Base-by-base conservation (phyloP, 768 basidiomycete genomes). In the Leccinum fibrillosum region DNA sequence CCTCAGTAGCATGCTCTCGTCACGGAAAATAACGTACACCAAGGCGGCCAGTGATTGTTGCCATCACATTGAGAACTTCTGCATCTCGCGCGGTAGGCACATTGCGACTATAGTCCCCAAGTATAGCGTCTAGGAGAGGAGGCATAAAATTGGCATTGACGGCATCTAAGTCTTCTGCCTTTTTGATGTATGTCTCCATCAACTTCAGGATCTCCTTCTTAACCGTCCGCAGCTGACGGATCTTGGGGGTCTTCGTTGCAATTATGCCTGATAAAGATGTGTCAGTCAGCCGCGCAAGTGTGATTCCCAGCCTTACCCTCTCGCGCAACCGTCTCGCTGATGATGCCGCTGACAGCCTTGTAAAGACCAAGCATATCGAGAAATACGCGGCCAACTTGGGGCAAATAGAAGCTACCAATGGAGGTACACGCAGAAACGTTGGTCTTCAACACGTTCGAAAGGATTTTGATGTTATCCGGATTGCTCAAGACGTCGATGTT, bases 171-270 rank as follows among this genome's bases (percentile, higher is more conserved):
- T 99, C 96, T 73, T 98, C 97, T 11, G 97, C 94, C 75, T 94
- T 95, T 76, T 88, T 91, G 74, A 98, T 89, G 73, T 98, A 98
- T 1, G 92, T 97, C 74, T 99, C 97, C 84, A 98, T 95, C 53
- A 98, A 76, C 77, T 94, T 95, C 63, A 99, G 75, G 49, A 98
- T 93, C 73, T 99, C 97, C 77, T 98, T 98, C 79, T 98, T 98
- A 65, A 99, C 95, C 3, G 96, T 98, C 60, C 97, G 82, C 54
- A 98, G 77, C 61, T 92, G 88, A 58, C 97, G 86, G 64, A 98
- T 86, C 80, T 97, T 97, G 9, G 96, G 95, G 3, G 95, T 98
- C 76, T 95, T 95, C 15, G 96, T 98, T 5, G 94, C 94, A 69
- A 98, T 86, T 42, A 86, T 74, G 32, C 94, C 93, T 95, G 42